Evolutionary conservation across 1,139 yeast genomes (phyloP).

Genomic region (Debaryomycetaceae sp.): DNA sequence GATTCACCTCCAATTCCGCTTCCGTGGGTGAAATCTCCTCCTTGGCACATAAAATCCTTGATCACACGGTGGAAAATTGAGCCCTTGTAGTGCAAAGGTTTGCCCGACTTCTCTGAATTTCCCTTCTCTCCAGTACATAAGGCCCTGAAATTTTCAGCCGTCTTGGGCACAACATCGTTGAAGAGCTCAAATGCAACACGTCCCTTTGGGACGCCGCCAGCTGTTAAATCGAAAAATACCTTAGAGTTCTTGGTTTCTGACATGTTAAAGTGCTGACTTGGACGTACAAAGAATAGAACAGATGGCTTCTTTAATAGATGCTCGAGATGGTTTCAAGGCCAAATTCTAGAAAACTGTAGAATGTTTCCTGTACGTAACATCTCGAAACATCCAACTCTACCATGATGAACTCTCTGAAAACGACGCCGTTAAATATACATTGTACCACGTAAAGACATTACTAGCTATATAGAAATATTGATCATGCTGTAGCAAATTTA

Average conservation of each 20-base stretch:
- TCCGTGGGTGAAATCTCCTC: slow-evolving; percentile 92
- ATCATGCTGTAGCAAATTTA: neutral
- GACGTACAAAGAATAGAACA: neutral
- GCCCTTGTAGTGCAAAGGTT: slow-evolving; percentile 71
- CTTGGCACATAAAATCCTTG: slow-evolving; percentile 89
- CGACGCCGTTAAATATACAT: neutral
- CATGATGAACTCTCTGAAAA: too few species aligned
- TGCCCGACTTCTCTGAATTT: slow-evolving; percentile 50
- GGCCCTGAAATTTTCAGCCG: slow-evolving; percentile 90
- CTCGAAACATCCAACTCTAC: too few species aligned
- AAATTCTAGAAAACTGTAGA: slow-evolving; percentile 1
- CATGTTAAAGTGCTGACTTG: too few species aligned
- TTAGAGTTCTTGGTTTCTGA: slow-evolving; percentile 30
- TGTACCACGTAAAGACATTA: neutral
- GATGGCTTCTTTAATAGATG: neutral
- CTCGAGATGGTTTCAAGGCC: neutral
- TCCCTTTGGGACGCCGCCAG: slow-evolving; percentile 64
- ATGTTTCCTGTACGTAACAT: slow-evolving; percentile 2
- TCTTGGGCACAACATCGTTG: slow-evolving; percentile 82
- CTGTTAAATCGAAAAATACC: slow-evolving; percentile 73
- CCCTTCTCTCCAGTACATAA: slow-evolving; percentile 92
- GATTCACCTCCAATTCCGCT: slow-evolving; percentile 95
- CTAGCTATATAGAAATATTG: neutral
- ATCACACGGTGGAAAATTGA: slow-evolving; percentile 90
- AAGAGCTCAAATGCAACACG: slow-evolving; percentile 74